phyloP scores from a whole-genome alignment of 129 eudicot genomes.

The Tagetes erecta region DNA sequence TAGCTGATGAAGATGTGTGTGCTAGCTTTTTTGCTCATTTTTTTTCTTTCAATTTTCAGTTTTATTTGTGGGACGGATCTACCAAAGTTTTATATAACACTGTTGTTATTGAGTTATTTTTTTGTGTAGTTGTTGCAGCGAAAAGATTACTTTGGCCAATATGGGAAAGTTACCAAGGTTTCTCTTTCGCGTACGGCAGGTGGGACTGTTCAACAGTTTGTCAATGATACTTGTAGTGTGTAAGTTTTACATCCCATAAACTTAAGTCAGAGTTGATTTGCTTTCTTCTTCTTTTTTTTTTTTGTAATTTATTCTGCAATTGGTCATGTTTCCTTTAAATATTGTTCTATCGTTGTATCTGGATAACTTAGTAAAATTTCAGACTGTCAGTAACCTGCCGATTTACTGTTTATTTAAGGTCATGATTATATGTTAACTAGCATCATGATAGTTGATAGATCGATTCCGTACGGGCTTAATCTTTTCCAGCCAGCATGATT shows the following conservation, averaged over 20 bases:
- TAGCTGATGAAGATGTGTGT: conserved; percentile 80
- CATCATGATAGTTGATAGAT: conserved; percentile 7
- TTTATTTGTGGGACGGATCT: not conserved
- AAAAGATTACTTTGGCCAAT: conserved; percentile 77
- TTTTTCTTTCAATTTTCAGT: conserved; percentile 6
- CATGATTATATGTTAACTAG: conserved; percentile 3
- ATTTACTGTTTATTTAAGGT: not conserved
- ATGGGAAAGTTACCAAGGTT: conserved; percentile 75
- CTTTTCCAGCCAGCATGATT: not conserved
- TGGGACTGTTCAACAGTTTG: conserved; percentile 73
- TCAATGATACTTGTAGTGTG: conserved; percentile 82
- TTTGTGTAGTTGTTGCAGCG: conserved; percentile 58
- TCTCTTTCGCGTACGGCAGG: conserved; percentile 85
- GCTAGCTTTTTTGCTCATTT: not conserved
- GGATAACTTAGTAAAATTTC: not conserved
- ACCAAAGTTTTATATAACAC: not conserved
- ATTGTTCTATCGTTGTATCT: not conserved
- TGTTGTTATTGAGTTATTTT: conserved; percentile 13
- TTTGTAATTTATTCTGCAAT: not conserved
- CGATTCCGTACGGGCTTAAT: conserved; percentile 6
- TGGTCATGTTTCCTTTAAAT: not conserved
- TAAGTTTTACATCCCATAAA: conserved; percentile 35
- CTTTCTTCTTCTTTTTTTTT: not conserved
- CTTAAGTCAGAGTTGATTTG: not conserved
- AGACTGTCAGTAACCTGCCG: not conserved